Conservation (phyloP, 176 grass and related monocot species). For the Carex cristatella region DNA sequence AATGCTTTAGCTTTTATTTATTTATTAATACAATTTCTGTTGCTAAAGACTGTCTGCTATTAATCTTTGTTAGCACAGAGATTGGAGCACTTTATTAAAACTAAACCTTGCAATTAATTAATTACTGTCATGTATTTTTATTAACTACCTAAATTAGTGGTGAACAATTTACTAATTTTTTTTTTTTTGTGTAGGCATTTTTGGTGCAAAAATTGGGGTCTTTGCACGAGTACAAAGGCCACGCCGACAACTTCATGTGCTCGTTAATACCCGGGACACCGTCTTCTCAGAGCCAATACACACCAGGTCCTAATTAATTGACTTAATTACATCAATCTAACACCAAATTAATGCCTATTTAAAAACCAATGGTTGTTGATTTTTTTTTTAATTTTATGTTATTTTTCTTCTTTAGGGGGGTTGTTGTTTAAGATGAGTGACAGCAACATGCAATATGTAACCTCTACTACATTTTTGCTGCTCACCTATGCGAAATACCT, state of each 20-base stretch:
- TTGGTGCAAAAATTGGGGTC: slow-evolving; percentile 64
- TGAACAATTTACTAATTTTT: not conserved
- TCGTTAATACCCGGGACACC: slow-evolving; percentile 71
- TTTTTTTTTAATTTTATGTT: not conserved
- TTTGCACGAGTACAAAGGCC: slow-evolving; percentile 70
- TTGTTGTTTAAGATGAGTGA: slow-evolving; percentile 79
- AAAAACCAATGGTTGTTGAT: not conserved
- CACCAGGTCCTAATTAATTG: slow-evolving; percentile 16
- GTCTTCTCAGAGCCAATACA: slow-evolving; percentile 50
- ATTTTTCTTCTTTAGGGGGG: slow-evolving; percentile 30
- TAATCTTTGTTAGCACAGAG: not conserved
- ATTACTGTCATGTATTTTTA: not conserved
- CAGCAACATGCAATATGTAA: slow-evolving; percentile 97
- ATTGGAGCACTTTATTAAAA: not conserved
- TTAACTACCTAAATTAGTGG: not conserved
- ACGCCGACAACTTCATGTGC: slow-evolving; percentile 88
- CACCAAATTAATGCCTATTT: not conserved
- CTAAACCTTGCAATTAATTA: not conserved
- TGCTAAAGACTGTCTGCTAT: not conserved
- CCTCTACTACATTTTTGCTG: slow-evolving; percentile 81
- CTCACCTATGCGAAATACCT: slow-evolving; percentile 97
- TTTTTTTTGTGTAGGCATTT: slow-evolving; percentile 37
- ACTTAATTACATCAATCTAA: not conserved
- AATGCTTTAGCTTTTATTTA: not conserved
- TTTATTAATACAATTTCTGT: not conserved